These are phyloP conservation scores for Calocybe gangraenosa DNA, from an alignment of 768 basidiomycete species.

Conservation along the genomic window DNA sequence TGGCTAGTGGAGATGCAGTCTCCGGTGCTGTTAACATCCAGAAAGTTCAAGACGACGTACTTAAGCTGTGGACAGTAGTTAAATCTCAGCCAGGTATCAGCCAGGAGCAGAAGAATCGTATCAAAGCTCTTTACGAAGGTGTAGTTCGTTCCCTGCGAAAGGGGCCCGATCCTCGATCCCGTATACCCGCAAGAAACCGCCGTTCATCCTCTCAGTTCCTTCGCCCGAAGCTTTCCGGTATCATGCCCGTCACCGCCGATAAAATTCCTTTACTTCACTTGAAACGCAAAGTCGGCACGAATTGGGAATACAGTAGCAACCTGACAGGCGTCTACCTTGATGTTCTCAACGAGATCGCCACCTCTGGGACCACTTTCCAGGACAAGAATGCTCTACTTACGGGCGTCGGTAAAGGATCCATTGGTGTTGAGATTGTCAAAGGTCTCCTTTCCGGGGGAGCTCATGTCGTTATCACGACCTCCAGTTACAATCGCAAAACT, in stretches of 20 bases:
- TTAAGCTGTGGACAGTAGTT: slow-evolving; percentile 96
- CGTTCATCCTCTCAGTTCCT: slow-evolving; percentile 97
- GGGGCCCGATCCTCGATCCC: slow-evolving; percentile 55
- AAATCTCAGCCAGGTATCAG: slow-evolving; percentile 97
- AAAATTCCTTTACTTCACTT: slow-evolving; percentile 93
- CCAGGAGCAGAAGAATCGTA: slow-evolving; percentile 92
- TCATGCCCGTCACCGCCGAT: slow-evolving; percentile 73
- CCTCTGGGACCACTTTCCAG: slow-evolving; percentile 96
- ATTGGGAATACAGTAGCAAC: slow-evolving; percentile 98
- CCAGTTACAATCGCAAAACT: slow-evolving; percentile 90
- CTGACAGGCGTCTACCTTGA: slow-evolving; percentile 95
- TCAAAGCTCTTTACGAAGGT: slow-evolving; percentile 93
- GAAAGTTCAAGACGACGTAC: slow-evolving; percentile 95
- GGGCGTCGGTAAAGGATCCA: slow-evolving; percentile 96
- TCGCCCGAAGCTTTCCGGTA: slow-evolving; percentile 77
- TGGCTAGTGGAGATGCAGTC: slow-evolving; percentile 93
- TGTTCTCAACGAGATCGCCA: slow-evolving; percentile 96
- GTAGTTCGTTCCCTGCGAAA: slow-evolving; percentile 92
- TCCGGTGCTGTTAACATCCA: slow-evolving; percentile 85
- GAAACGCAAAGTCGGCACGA: slow-evolving; percentile 92
- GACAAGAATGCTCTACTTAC: slow-evolving; percentile 98
- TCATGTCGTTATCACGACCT: slow-evolving; percentile 96
- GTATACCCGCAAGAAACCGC: slow-evolving; percentile 61
- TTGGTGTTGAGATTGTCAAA: slow-evolving; percentile 96
- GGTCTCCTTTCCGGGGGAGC: slow-evolving; percentile 95